These are phyloP conservation scores for Lasiosphaeria ovina DNA, from an alignment of 495 filamentous ascomycete genomes.

Conservation along the genomic window DNA sequence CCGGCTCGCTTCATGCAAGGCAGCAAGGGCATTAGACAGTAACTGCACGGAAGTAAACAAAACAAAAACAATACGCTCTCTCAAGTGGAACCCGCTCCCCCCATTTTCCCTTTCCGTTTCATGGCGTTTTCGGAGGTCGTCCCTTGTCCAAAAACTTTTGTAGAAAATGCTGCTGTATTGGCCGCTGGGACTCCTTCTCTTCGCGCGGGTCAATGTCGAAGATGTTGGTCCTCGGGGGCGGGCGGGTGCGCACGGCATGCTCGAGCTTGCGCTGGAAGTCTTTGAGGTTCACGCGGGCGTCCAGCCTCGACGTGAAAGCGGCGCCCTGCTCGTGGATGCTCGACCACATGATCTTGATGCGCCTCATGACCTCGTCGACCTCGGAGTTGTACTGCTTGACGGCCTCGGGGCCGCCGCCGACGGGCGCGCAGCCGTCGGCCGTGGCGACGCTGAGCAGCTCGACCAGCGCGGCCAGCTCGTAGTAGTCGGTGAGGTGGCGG, in stretches of 20 bases:
- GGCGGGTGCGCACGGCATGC: constrained; percentile 66
- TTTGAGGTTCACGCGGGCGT: constrained; percentile 72
- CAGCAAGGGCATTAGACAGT: too few species aligned
- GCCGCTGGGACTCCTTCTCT: constrained; percentile 29
- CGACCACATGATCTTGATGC: constrained; percentile 64
- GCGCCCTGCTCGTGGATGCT: constrained; percentile 74
- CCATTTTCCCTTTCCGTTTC: not conserved
- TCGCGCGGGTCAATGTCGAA: constrained; percentile 45
- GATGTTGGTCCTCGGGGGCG: constrained; percentile 54
- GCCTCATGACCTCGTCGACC: constrained; percentile 63
- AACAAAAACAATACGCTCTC: too few species aligned
- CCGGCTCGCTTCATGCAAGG: too few species aligned
- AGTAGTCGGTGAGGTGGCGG: constrained; percentile 60
- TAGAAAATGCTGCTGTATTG: constrained; percentile 44
- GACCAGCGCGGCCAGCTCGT: constrained; percentile 59
- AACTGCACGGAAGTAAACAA: too few species aligned
- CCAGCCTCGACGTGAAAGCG: constrained; percentile 65
- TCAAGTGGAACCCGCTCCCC: too few species aligned
- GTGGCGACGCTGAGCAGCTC: constrained; percentile 71
- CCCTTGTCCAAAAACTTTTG: constrained; percentile 33
- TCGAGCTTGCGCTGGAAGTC: constrained; percentile 66
- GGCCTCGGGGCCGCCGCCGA: constrained; percentile 36
- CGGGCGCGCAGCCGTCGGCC: constrained; percentile 53
- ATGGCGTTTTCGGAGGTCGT: constrained; percentile 8
- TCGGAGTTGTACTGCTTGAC: constrained; percentile 59